Conservation (phyloP, 768 basidiomycete species). For the Hygrophoropsis aurantiaca region DNA sequence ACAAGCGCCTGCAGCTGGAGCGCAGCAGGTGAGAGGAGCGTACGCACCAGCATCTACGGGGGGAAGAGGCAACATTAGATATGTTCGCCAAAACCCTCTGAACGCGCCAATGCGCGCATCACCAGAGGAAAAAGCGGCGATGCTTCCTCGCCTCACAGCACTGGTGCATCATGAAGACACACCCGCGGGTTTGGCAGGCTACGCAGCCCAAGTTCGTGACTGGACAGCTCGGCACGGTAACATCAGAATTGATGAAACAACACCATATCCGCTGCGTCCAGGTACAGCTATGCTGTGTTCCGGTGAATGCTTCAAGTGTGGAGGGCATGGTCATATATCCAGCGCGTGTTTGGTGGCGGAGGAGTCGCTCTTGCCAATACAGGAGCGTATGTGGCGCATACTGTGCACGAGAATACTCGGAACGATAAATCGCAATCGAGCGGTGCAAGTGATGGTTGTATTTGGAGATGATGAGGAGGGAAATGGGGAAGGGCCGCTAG, state of each 20-base stretch:
- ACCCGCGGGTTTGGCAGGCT: background rate
- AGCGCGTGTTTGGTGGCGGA: too few relatives aligned
- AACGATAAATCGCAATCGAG: too few relatives aligned
- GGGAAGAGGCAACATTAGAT: too few relatives aligned
- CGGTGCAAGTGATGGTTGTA: too few relatives aligned
- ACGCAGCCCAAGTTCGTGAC: background rate
- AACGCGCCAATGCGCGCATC: too few relatives aligned
- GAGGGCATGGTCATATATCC: background rate
- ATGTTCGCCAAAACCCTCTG: too few relatives aligned
- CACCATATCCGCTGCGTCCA: background rate
- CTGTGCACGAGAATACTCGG: too few relatives aligned
- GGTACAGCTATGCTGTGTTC: background rate
- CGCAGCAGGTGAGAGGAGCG: too few relatives aligned
- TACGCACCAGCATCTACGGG: too few relatives aligned
- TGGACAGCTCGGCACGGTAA: background rate
- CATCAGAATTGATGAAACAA: background rate
- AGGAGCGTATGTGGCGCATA: too few relatives aligned
- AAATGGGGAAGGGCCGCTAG: background rate
- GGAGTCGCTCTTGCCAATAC: too few relatives aligned
- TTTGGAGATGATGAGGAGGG: background rate
- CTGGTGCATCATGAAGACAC: background rate
- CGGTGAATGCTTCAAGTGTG: background rate
- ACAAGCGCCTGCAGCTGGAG: too few relatives aligned
- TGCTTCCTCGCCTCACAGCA: background rate
- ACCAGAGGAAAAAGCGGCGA: background rate